These are phyloP conservation scores for Ormosia semicastrata DNA, from an alignment of 306 rosid genomes.

Conservation along the genomic window DNA sequence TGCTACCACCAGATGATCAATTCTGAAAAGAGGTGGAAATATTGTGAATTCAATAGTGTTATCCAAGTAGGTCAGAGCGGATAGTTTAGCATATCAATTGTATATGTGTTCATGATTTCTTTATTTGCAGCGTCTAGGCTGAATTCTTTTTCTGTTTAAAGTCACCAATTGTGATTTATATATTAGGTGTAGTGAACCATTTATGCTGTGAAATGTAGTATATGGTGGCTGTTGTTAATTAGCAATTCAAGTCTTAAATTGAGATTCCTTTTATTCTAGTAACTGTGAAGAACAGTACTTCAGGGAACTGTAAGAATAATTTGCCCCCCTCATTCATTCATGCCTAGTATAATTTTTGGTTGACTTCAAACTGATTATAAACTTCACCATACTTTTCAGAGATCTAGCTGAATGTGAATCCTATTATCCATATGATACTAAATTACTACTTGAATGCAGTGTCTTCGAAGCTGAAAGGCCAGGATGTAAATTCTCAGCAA, in stretches of 20 bases:
- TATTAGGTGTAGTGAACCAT: background rate
- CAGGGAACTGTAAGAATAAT: background rate
- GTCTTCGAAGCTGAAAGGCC: slow-evolving; percentile 96
- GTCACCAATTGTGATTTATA: background rate
- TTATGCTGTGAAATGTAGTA: background rate
- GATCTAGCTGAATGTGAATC: slow-evolving; percentile 15
- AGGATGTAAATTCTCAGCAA: slow-evolving; percentile 67
- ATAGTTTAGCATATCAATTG: background rate
- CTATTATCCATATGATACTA: slow-evolving; percentile 15
- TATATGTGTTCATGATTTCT: background rate
- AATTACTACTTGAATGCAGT: slow-evolving; percentile 51
- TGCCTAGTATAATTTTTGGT: slow-evolving; percentile 9
- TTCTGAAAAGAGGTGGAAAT: background rate
- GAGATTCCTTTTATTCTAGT: background rate
- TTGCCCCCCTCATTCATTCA: background rate
- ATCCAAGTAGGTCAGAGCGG: background rate
- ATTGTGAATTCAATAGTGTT: background rate
- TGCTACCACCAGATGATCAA: background rate
- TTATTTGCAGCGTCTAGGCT: background rate
- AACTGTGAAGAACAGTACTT: slow-evolving; percentile 1
- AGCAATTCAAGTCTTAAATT: slow-evolving; percentile 1
- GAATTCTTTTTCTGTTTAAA: background rate
- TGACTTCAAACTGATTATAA: background rate
- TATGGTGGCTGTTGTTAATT: background rate
- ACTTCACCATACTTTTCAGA: background rate